Base-by-base conservation (phyloP, 169 alveolate genomes). In the Eimeria maxima region DNA sequence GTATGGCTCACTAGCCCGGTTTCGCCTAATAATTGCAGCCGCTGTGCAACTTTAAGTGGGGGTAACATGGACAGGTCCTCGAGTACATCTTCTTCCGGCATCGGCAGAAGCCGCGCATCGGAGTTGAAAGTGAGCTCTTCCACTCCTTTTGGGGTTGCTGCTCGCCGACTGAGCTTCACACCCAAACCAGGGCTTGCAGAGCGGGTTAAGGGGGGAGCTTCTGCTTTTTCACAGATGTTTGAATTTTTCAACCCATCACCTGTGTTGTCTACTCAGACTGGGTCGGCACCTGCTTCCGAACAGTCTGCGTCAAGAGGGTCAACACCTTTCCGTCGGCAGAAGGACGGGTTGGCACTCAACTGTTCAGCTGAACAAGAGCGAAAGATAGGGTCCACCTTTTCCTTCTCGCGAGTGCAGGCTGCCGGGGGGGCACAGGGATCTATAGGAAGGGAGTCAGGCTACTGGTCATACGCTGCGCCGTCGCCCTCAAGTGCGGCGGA, bases 341-440 rank as follows among this genome's bases (percentile, higher is more conserved):
- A 7, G 2, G 57, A 78, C 47, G 45, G 88, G 11, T 10, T 13
- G 22, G 0, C 67, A 45, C 11, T 14, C 69, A 78, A 44, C 88
- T 50, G 67, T 4, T 78, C 65, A 44, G 67, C 45, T 18, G 76
- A 29, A 60, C 63, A 55, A 2, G 91, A 57, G 55, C 22, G 27
- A n/a, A 83, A n/a, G 55, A 8, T 22, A 18, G 74, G 42, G 33
- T 22, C 14, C n/a, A 38, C 57, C 14, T 33, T 87, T 45, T 87
- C 94, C 18, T 87, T 42, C 45, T 60, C 78, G 29, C 80, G 94
- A n/a, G 94, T 87, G 33, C 94, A 63, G 42, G 94, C 94, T 11
- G 67, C 94, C 11, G 94, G 94, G n/a, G 93, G 93, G 11, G 94
- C 83, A 24, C 94, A 87, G 83, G 83, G 47, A 44, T 87, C 94